These are phyloP conservation scores for Prunus davidiana DNA, from an alignment of 306 rosid species.

Conservation along the genomic window DNA sequence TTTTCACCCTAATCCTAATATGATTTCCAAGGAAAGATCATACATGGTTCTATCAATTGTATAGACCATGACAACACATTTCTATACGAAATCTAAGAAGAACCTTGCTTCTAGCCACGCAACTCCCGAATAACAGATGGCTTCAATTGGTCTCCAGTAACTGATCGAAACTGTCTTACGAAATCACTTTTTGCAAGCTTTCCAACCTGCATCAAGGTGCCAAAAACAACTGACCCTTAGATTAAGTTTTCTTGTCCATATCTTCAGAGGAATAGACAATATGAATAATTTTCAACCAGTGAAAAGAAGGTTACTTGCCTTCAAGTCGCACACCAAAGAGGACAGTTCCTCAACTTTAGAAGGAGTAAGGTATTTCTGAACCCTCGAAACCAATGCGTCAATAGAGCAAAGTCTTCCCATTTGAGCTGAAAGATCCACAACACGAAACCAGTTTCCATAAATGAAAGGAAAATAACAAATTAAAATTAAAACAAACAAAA, in stretches of 20 bases:
- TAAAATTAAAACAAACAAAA: not conserved
- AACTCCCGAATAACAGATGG: slow-evolving; percentile 38
- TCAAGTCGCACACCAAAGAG: slow-evolving; percentile 23
- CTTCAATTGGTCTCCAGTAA: slow-evolving; percentile 50
- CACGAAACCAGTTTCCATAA: not conserved
- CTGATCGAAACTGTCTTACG: slow-evolving; percentile 36
- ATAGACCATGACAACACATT: slow-evolving; percentile 25
- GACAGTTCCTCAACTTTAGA: slow-evolving; percentile 34
- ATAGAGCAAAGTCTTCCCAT: slow-evolving; percentile 16
- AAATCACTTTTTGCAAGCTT: slow-evolving; percentile 33
- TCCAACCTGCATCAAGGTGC: slow-evolving; percentile 40
- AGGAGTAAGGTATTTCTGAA: slow-evolving; percentile 38
- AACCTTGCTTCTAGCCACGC: slow-evolving; percentile 41
- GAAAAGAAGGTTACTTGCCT: slow-evolving; percentile 28
- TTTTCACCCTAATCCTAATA: slow-evolving; percentile 32
- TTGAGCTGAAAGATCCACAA: slow-evolving; percentile 24
- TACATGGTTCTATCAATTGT: slow-evolving; percentile 18
- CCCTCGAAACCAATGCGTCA: slow-evolving; percentile 33
- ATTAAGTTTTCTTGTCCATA: not conserved
- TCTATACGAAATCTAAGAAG: slow-evolving; percentile 35
- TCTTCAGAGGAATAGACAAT: not conserved
- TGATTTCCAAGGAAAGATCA: slow-evolving; percentile 18
- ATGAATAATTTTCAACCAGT: not conserved
- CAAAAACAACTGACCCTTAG: slow-evolving; percentile 1
- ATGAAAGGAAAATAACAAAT: not conserved